Percentiles rank a stretch among this genome's conserved stretches.
phyloP scores from a whole-genome alignment of 2,329 filamentous ascomycete species.

The Ophiosphaerella korrae region DNA sequence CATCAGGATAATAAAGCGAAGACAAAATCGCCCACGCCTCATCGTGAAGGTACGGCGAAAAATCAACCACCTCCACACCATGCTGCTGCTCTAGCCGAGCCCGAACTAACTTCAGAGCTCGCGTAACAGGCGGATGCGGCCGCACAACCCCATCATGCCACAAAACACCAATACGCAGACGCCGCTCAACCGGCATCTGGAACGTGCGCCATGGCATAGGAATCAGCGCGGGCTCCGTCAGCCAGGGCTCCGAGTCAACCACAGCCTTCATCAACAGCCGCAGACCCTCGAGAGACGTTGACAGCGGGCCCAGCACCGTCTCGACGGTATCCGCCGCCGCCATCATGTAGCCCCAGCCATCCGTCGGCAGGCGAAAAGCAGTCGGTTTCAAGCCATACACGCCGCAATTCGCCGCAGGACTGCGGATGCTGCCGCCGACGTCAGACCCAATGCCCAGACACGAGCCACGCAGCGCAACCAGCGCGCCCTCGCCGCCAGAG shows the following conservation, averaged over 20 bases:
- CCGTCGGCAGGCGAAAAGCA: slow-evolving; percentile 50
- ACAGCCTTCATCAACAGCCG: slow-evolving; percentile 60
- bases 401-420: slow-evolving; percentile 39
- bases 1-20: slow-evolving; percentile 60
- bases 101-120: slow-evolving; percentile 58
- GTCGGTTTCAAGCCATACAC: slow-evolving; percentile 50
- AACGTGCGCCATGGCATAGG: slow-evolving; percentile 62
- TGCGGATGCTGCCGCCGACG: slow-evolving; percentile 24
- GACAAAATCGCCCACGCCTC: slow-evolving; percentile 55
- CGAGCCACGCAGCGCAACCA: slow-evolving; percentile 59
- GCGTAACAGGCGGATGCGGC: slow-evolving; percentile 68
- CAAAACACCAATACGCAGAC: slow-evolving; percentile 64
- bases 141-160: slow-evolving; percentile 68
- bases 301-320: slow-evolving; percentile 60
- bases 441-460: slow-evolving; percentile 56
- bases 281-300: slow-evolving; percentile 59
- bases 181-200: slow-evolving; percentile 19
- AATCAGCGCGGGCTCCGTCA: slow-evolving; percentile 61
- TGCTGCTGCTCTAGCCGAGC: slow-evolving; percentile 48
- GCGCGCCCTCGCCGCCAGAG: slow-evolving; percentile 62
- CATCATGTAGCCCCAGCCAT: slow-evolving; percentile 52
- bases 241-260: slow-evolving; percentile 61
- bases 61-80: slow-evolving; percentile 60
- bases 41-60: slow-evolving; percentile 55
- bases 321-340: slow-evolving; percentile 54